Evolutionary conservation across 2,329 filamentous ascomycete genomes (phyloP), one percentile per base, ranked within the genome.

Genomic region (Colletotrichum sp.): DNA sequence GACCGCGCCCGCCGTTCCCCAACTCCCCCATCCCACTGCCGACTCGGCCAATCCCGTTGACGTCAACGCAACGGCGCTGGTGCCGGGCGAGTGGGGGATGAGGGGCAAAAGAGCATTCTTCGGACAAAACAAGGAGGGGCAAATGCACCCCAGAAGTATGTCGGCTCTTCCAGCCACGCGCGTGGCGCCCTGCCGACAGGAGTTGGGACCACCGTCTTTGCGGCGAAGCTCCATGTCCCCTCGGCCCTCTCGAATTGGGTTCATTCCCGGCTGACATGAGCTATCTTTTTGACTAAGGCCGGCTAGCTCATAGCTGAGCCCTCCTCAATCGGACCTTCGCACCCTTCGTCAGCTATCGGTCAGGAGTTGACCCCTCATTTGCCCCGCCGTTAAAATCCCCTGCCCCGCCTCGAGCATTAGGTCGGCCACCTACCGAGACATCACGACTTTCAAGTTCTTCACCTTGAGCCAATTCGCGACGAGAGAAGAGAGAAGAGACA

Each of bases 371-470:
- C 73, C 67, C 73, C 73, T 67, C 69, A 75, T 28, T 64, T 9
- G 63, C 69, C 73, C 73, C 73, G 69, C 73, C 70, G 64, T 65
- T 69, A 60, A 73, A 73, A 73, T 63, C 74, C 70, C 59, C 32
- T 30, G 43, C 57, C 63, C 69, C 72, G 68, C 72, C 67, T 61
- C 30, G 15, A 60, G 52, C 15, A n/a, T 32, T 21, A 28, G 10
- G 48, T 64, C 26, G 28, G 67, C 6, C 59, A 65, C 69, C 70
- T 21, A 30, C 70, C 26, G 32, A 26, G 57, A 39, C 18, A 60
- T 68, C 55, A 24, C 21, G 32, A 55, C 43, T n/a, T 59, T 67
- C 43, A 21, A 73, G 55, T 30, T 67, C 36, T 52, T 63, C 24
- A 24, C 13, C n/a, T 15, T 34, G 32, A 60, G 64, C 28, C n/a